Conservation (phyloP, 176 grass and related monocot genomes). For the Rhynchospora breviuscula region DNA sequence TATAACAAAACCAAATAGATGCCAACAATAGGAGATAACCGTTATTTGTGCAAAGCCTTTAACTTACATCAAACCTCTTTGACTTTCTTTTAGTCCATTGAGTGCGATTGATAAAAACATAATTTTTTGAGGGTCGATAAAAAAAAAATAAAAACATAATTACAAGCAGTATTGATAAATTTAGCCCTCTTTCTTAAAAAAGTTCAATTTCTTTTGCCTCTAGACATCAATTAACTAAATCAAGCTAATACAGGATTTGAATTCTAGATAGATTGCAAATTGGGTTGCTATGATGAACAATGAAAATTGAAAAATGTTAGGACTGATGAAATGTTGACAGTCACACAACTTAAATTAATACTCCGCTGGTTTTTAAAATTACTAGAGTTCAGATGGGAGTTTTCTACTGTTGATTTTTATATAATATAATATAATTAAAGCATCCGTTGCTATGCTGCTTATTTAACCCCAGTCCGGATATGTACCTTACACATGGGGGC, state of each 20-base stretch:
- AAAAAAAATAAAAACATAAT: background rate
- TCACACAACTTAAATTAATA: background rate
- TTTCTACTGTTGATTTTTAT: background rate
- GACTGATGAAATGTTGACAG: background rate
- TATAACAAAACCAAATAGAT: background rate
- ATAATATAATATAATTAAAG: background rate
- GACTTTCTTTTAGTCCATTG: background rate
- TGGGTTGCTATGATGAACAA: background rate
- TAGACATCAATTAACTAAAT: background rate
- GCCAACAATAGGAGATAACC: background rate
- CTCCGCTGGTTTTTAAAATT: background rate
- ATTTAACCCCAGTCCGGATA: background rate
- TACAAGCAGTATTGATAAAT: background rate
- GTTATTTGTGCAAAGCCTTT: background rate
- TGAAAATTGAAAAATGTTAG: background rate
- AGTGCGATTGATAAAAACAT: background rate
- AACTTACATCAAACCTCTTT: background rate
- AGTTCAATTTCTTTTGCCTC: background rate
- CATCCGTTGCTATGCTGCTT: background rate
- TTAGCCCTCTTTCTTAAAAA: background rate
- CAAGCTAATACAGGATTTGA: background rate
- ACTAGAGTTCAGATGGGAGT: background rate
- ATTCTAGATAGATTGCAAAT: background rate
- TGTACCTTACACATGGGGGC: slow-evolving; percentile 94
- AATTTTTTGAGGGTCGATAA: too few relatives aligned